phyloP scores from a whole-genome alignment of 2,329 filamentous ascomycete genomes.

The Aspergillus piperis region DNA sequence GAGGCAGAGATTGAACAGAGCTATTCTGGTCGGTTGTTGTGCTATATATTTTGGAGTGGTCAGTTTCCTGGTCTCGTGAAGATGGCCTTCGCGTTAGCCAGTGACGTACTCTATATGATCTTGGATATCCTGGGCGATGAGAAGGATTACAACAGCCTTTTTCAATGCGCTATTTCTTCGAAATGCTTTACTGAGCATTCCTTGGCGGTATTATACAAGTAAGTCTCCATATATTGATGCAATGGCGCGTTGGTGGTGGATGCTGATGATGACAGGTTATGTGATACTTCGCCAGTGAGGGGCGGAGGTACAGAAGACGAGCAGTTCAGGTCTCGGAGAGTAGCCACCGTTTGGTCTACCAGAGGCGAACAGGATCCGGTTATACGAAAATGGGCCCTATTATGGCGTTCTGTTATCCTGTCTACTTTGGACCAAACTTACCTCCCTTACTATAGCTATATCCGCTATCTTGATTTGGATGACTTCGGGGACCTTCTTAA shows the following conservation, averaged over 20 bases:
- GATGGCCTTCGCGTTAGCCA: conserved; percentile 24
- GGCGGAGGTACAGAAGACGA: conserved; percentile 48
- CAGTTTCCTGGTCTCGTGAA: conserved; percentile 5
- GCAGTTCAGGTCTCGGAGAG: conserved; percentile 40
- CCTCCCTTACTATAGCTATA: conserved; percentile 70
- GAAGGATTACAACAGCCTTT: conserved; percentile 29
- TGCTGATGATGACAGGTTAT: conserved; percentile 41
- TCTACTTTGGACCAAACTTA: conserved; percentile 63
- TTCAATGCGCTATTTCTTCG: conserved; percentile 31
- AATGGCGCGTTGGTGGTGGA: neutral
- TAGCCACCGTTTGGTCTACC: conserved; percentile 18
- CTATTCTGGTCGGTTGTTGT: too few relatives aligned
- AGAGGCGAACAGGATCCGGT: conserved; percentile 48
- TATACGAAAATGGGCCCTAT: conserved; percentile 60
- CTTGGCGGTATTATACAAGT: conserved; percentile 29
- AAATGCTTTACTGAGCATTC: conserved; percentile 26
- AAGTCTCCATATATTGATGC: neutral
- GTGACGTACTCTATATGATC: conserved; percentile 32
- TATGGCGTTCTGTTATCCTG: conserved; percentile 69
- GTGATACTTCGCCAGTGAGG: conserved; percentile 49
- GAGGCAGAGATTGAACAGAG: neutral
- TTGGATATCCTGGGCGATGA: conserved; percentile 28
- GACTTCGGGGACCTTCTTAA: conserved; percentile 62
- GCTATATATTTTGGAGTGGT: neutral
- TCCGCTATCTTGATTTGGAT: conserved; percentile 64